phyloP scores from a whole-genome alignment of 768 basidiomycete species.

The Nidularia pulvinata region DNA sequence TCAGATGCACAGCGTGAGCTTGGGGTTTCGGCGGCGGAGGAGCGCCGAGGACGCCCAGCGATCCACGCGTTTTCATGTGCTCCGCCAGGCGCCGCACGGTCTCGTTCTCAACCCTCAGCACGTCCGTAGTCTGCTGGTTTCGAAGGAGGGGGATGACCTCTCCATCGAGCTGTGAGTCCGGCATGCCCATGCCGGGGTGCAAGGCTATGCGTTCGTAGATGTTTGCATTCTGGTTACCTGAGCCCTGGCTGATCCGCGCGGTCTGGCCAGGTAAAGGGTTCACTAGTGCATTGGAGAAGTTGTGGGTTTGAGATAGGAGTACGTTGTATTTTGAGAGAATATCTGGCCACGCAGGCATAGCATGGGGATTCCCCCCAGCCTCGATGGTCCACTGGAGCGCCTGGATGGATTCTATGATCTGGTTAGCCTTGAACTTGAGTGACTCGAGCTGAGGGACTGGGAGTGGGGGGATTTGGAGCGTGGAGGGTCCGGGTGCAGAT shows the following conservation, averaged over 20 bases:
- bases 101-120: slow-evolving; percentile 69
- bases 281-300: slow-evolving; percentile 65
- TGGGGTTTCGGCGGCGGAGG: slow-evolving; percentile 24
- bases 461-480: slow-evolving; percentile 19
- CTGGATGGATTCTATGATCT: slow-evolving; percentile 79
- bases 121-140: slow-evolving; percentile 79
- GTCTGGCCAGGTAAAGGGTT: slow-evolving; percentile 26
- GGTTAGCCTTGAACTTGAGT: slow-evolving; percentile 71
- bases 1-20: slow-evolving; percentile 10
- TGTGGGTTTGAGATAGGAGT: slow-evolving; percentile 81
- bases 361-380: slow-evolving; percentile 46
- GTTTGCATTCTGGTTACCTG: slow-evolving; percentile 20
- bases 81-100: slow-evolving; percentile 70
- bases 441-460: slow-evolving; percentile 77
- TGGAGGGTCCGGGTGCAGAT: not conserved
- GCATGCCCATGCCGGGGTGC: slow-evolving; percentile 57
- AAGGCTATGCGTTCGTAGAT: slow-evolving; percentile 67
- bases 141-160: slow-evolving; percentile 75
- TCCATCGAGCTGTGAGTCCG: slow-evolving; percentile 70
- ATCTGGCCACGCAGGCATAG: slow-evolving; percentile 87
- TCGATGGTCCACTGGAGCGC: slow-evolving; percentile 65
- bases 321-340: slow-evolving; percentile 86
- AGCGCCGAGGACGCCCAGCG: slow-evolving; percentile 43
- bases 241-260: slow-evolving; percentile 8
- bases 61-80: slow-evolving; percentile 62